Conservation (phyloP, 495 filamentous ascomycete genomes). For the Talaromyces thailandensis region DNA sequence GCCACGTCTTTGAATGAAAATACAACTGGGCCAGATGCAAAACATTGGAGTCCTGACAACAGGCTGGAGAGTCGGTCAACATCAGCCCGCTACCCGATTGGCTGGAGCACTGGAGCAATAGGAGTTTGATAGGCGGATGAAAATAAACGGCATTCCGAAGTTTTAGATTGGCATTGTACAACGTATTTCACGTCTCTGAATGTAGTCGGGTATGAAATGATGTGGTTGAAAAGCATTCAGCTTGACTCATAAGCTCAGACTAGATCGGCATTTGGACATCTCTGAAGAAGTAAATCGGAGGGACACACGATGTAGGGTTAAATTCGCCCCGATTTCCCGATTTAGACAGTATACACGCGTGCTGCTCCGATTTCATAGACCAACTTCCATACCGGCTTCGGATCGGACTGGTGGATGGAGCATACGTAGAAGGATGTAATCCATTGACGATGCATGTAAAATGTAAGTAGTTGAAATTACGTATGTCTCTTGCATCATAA, state of each 20-base stretch:
- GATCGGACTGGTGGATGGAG: neutral
- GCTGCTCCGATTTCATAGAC: neutral
- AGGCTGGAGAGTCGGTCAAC: conserved; percentile 1
- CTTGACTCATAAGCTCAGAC: neutral
- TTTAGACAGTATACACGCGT: neutral
- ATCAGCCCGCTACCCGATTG: conserved; percentile 3
- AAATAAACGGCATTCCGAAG: conserved; percentile 1
- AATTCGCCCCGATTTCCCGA: neutral
- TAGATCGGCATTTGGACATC: neutral
- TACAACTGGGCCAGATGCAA: neutral
- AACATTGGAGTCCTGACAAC: conserved; percentile 2
- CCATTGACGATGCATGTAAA: neutral
- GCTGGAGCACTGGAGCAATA: neutral
- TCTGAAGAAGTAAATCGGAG: neutral
- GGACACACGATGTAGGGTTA: neutral
- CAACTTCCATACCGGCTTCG: neutral
- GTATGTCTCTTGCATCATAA: neutral
- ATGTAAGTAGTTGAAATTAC: neutral
- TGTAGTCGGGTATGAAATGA: neutral
- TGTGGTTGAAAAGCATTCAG: neutral
- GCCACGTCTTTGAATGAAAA: neutral
- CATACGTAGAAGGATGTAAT: neutral
- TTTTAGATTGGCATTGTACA: neutral
- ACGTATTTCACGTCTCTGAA: neutral
- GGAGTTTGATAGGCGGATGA: neutral